Evolutionary conservation across 176 grass and related monocot genomes (phyloP).

Genomic region (Triticum timopheevii): DNA sequence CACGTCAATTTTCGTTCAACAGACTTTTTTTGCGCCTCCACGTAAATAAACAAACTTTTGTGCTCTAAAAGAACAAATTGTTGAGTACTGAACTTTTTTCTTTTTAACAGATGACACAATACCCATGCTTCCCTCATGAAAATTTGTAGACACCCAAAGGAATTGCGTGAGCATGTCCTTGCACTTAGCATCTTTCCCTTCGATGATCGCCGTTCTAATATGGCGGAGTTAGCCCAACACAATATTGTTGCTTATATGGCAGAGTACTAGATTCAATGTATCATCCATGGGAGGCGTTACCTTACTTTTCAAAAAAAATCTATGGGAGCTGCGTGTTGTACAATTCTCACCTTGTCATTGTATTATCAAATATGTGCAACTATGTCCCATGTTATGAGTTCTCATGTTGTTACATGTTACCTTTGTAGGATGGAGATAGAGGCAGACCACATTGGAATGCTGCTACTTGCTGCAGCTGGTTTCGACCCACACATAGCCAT

Average conservation of each 20-base stretch:
- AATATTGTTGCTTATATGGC: background rate
- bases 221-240: background rate
- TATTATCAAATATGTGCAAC: background rate
- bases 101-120: too few species aligned
- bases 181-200: background rate
- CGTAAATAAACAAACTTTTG: too few species aligned
- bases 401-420: conserved; percentile 10
- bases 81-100: too few species aligned
- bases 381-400: background rate
- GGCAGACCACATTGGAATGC: conserved; percentile 86
- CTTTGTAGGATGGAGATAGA: conserved; percentile 88
- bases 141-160: too few species aligned
- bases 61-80: too few species aligned
- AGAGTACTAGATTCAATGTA: background rate
- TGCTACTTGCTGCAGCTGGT: conserved; percentile 80
- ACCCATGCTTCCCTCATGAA: too few species aligned
- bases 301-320: background rate
- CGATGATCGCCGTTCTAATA: background rate
- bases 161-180: too few species aligned
- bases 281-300: background rate
- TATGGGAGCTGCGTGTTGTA: background rate
- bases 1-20: too few species aligned
- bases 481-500: conserved; percentile 80
- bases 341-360: background rate
- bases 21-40: too few species aligned